phyloP scores from a whole-genome alignment of 2,329 filamentous ascomycete species.

The Botrytis cinerea region DNA sequence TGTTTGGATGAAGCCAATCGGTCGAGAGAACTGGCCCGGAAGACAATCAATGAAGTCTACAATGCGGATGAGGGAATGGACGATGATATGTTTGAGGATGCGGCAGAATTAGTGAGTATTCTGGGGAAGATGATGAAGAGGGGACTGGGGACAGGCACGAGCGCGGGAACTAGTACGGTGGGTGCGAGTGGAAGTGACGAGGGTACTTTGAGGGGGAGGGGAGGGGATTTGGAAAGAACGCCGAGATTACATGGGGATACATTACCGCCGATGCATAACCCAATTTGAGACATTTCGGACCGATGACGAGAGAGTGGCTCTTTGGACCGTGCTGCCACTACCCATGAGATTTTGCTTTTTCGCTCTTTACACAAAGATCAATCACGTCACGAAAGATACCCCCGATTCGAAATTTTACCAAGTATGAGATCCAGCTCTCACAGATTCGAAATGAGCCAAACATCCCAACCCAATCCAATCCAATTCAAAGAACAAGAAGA shows the following conservation, averaged over 20 bases:
- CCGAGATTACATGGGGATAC: neutral
- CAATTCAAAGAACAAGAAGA: too few relatives aligned
- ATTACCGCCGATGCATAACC: constrained; percentile 19
- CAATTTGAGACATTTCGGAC: neutral
- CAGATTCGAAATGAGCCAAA: too few relatives aligned
- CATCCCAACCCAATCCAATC: neutral
- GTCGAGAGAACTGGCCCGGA: constrained; percentile 74
- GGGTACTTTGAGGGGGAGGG: neutral
- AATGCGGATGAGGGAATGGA: constrained; percentile 90
- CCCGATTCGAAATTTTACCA: neutral
- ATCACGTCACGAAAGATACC: neutral
- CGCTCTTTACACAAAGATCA: neutral
- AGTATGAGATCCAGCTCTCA: neutral
- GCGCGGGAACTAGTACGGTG: constrained; percentile 33
- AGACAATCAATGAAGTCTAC: constrained; percentile 87
- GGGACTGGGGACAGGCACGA: constrained; percentile 45
- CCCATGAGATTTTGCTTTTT: neutral
- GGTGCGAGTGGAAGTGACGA: constrained; percentile 26
- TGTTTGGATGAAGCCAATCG: constrained; percentile 80
- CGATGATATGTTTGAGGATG: constrained; percentile 92
- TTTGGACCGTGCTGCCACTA: neutral
- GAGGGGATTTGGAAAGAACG: neutral
- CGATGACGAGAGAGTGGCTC: neutral
- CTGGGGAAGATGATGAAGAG: constrained; percentile 88
- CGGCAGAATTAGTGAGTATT: constrained; percentile 82